phyloP scores from a whole-genome alignment of 345 rosid species.

The Carallia pectinifolia region DNA sequence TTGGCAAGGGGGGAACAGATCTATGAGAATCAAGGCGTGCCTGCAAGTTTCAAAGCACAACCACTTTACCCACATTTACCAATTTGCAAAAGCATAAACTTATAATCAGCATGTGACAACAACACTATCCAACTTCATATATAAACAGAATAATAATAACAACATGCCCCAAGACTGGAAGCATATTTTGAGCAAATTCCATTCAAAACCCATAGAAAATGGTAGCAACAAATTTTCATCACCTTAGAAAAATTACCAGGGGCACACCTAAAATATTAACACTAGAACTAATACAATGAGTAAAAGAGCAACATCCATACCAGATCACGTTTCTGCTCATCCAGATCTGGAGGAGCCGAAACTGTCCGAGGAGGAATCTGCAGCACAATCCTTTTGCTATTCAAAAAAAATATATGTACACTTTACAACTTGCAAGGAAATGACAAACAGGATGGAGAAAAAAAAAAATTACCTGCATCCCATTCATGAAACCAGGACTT shows the following conservation, averaged over 20 bases:
- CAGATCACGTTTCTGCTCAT: constrained; percentile 95
- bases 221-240: too few species aligned
- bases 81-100: background rate
- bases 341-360: constrained; percentile 98
- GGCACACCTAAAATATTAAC: too few species aligned
- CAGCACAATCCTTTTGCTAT: constrained; percentile 15
- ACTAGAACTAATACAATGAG: too few species aligned
- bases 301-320: constrained; percentile 29
- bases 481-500: constrained; percentile 72
- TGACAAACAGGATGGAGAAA: background rate
- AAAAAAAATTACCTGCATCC: constrained; percentile 55
- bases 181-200: too few species aligned
- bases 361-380: constrained; percentile 95
- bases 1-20: constrained; percentile 52
- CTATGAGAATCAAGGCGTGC: constrained; percentile 58
- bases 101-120: background rate
- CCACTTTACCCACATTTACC: background rate
- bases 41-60: constrained; percentile 42
- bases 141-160: too few species aligned
- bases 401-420: background rate
- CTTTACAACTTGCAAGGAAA: background rate
- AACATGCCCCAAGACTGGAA: too few species aligned
- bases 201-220: too few species aligned
- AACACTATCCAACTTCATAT: background rate
- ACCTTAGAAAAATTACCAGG: too few species aligned